Evolutionary conservation across 352 stramenopile species (phyloP).

Genomic region (Pythium biforme): DNA sequence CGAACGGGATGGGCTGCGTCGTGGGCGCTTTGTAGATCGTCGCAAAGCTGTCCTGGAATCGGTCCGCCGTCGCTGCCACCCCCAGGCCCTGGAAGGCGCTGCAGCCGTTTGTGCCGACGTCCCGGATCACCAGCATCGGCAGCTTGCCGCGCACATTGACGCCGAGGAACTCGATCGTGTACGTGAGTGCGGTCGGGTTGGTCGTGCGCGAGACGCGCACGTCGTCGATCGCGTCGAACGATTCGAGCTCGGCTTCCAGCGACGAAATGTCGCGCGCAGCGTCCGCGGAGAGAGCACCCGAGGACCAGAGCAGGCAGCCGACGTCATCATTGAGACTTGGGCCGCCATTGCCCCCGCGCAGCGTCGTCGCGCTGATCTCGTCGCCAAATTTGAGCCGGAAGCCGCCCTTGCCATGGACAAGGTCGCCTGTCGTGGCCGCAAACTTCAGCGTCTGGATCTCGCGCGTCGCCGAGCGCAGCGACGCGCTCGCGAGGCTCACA

Average conservation of each 20-base stretch:
- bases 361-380: constrained; percentile 83
- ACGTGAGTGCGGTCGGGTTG: constrained; percentile 71
- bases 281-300: constrained; percentile 40
- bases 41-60: constrained; percentile 53
- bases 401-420: constrained; percentile 61
- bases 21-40: constrained; percentile 92
- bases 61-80: constrained; percentile 12
- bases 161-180: constrained; percentile 93
- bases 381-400: constrained; percentile 91
- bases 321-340: constrained; percentile 72
- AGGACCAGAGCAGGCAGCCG: constrained; percentile 77
- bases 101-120: constrained; percentile 93
- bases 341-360: constrained; percentile 68
- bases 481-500: constrained; percentile 45
- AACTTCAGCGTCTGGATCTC: constrained; percentile 75
- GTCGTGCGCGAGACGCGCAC: constrained; percentile 61
- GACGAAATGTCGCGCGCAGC: constrained; percentile 42
- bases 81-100: constrained; percentile 46
- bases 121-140: constrained; percentile 78
- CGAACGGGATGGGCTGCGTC: constrained; percentile 87
- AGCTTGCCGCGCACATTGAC: constrained; percentile 87
- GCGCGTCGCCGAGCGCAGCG: constrained; percentile 45
- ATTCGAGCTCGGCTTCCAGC: constrained; percentile 66
- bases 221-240: constrained; percentile 66
- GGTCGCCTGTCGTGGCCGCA: constrained; percentile 25